A percentile compares a stretch with the other conserved stretches of the same genome.
Evolutionary conservation across 1,284 basidiomycete genomes (phyloP).

Genomic region (Pseudozyma pruni): DNA sequence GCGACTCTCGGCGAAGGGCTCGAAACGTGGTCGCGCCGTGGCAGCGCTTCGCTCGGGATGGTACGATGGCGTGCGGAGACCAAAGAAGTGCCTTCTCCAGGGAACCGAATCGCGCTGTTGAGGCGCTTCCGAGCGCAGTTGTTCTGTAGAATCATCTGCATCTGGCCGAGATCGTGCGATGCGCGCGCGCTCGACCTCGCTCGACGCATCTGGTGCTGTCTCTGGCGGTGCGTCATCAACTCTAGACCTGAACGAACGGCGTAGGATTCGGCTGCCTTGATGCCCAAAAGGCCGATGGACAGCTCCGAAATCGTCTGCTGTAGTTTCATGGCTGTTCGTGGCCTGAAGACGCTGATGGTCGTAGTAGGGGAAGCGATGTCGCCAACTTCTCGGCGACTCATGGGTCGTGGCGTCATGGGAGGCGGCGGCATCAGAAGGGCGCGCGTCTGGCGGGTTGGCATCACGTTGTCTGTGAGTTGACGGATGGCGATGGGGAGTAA

Average conservation of each 20-base stretch:
- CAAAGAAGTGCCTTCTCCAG: conserved; percentile 21
- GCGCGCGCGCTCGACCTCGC: neutral
- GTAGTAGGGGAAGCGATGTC: too few species aligned
- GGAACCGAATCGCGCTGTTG: conserved; percentile 2
- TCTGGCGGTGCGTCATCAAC: neutral
- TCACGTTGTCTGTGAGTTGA: neutral
- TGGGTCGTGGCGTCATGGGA: neutral
- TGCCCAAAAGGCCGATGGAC: conserved; percentile 11
- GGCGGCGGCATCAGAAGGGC: neutral
- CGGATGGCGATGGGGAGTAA: neutral
- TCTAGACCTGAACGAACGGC: conserved; percentile 1
- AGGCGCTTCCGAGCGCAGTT: neutral
- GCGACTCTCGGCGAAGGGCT: conserved; percentile 11
- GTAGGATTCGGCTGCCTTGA: neutral
- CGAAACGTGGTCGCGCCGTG: conserved; percentile 11
- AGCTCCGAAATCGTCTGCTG: conserved; percentile 10
- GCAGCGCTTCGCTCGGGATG: conserved; percentile 6
- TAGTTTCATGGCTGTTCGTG: neutral
- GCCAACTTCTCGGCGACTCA: neutral
- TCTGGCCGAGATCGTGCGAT: neutral
- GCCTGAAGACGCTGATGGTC: neutral
- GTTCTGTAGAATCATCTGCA: neutral
- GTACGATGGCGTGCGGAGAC: conserved; percentile 12
- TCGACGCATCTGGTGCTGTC: neutral
- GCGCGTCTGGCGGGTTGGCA: neutral